Evolutionary conservation across 768 basidiomycete species (phyloP), one percentile per base, ranked within the genome.

Genomic region (Calocybe indica): DNA sequence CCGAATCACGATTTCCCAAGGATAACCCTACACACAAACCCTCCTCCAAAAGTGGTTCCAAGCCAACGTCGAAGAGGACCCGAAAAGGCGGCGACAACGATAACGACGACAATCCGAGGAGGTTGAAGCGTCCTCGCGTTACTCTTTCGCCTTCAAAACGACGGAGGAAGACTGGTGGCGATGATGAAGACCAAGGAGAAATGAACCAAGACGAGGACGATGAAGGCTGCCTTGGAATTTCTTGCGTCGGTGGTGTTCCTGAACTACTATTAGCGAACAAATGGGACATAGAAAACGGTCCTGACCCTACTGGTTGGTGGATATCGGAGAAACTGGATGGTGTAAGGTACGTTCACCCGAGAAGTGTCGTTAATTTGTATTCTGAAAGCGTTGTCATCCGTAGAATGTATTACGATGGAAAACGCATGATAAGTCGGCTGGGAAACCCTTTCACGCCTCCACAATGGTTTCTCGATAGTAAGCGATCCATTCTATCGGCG

Each of bases 271-370:
- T 82, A 1, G 80, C 80, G 0, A 73, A 71, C 51, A 79, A 78
- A 45, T 80, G 78, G 78, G 78, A 80, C 45, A 48, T 78, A 2
- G 76, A 77, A 10, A 74, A 54, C 22, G 78, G 78, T 0, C 64
- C 65, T 13, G 79, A 82, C 55, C 78, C 78, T 1, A 70, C 71
- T 11, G 78, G 78, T 1, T 82, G 78, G 77, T 80, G 76, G 76
- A 72, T 80, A 30, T 79, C 76, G 2, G 79, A 82, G 54, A 81
- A 82, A 56, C 55, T 82, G 42, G 80, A 82, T 59, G 79, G 80
- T 47, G 78, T 82, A 32, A 64, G 79, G 79, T 79, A 51, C n/a
- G 71, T 50, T 28, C 49, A 14, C 30, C 15, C n/a, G 34, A 37
- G 10, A 29, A 28, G 31, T 41, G 29, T 43, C 32, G 39, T 12